These are phyloP conservation scores for Saccharum officinarum DNA, from an alignment of 176 grass and related monocot genomes.

Conservation along the genomic window DNA sequence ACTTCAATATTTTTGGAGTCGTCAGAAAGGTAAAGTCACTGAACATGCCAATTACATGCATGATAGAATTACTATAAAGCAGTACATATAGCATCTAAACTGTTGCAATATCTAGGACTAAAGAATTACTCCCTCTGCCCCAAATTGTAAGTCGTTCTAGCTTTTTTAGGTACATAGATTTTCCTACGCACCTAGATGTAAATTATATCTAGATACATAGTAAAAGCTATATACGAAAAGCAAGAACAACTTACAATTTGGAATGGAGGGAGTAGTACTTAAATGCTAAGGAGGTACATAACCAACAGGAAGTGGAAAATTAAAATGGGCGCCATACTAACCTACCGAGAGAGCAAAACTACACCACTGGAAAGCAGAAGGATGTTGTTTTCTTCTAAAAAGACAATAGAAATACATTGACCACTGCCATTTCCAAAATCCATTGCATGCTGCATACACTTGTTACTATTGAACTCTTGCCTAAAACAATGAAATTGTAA, in stretches of 20 bases:
- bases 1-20: conserved; percentile 17
- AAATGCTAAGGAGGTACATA: background rate
- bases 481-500: background rate
- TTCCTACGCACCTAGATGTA: too few relatives aligned
- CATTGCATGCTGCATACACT: background rate
- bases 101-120: background rate
- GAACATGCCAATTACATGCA: background rate
- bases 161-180: too few relatives aligned
- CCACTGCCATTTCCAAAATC: background rate
- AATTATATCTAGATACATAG: too few relatives aligned
- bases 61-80: background rate
- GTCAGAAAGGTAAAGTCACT: background rate
- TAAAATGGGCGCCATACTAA: conserved; percentile 6
- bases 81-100: background rate
- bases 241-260: too few relatives aligned
- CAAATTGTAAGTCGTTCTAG: too few relatives aligned
- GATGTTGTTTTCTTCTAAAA: conserved; percentile 28
- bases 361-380: background rate
- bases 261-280: background rate
- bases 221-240: too few relatives aligned
- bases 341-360: conserved; percentile 29
- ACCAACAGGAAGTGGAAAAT: conserved; percentile 6
- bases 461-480: background rate
- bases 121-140: background rate
- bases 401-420: background rate